phyloP scores from a whole-genome alignment of 2,329 filamentous ascomycete species.

The Pestalotiopsis sp. region DNA sequence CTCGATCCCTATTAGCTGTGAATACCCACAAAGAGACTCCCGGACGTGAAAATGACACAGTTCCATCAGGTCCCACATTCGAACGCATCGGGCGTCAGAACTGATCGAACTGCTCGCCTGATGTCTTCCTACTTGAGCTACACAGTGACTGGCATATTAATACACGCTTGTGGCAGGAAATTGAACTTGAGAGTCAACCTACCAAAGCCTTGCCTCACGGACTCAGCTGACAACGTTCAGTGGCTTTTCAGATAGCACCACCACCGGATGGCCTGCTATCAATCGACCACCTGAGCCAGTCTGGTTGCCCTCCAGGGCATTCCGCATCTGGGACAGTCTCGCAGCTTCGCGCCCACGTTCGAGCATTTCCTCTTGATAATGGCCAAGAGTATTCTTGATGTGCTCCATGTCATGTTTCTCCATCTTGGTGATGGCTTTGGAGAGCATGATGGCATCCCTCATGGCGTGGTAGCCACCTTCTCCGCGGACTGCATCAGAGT shows the following conservation, averaged over 20 bases:
- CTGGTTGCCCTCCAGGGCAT: background rate
- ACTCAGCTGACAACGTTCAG: background rate
- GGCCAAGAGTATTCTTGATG: conserved; percentile 21
- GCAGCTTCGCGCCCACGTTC: conserved; percentile 26
- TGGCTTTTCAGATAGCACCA: background rate
- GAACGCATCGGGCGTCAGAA: too few relatives aligned
- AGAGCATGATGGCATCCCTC: conserved; percentile 52
- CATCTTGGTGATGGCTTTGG: conserved; percentile 24
- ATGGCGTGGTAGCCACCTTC: conserved; percentile 29
- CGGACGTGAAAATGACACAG: too few relatives aligned
- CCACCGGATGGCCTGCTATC: background rate
- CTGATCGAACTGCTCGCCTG: too few relatives aligned
- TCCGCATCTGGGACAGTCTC: conserved; percentile 18
- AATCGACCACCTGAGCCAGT: background rate
- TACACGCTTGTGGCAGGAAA: too few relatives aligned
- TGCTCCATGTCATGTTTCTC: conserved; percentile 16
- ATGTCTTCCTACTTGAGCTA: too few relatives aligned
- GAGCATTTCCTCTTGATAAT: conserved; percentile 29
- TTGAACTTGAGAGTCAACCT: too few relatives aligned
- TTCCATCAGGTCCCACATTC: too few relatives aligned
- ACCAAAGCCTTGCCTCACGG: too few relatives aligned
- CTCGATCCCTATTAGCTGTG: too few relatives aligned
- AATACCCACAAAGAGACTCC: too few relatives aligned
- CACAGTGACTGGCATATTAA: too few relatives aligned
- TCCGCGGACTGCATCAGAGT: conserved; percentile 20